Percentiles rank a stretch among this genome's conserved stretches.
These are phyloP conservation scores for Pyrenula massariospora DNA, from an alignment of 495 filamentous ascomycete genomes.

Conservation along the genomic window DNA sequence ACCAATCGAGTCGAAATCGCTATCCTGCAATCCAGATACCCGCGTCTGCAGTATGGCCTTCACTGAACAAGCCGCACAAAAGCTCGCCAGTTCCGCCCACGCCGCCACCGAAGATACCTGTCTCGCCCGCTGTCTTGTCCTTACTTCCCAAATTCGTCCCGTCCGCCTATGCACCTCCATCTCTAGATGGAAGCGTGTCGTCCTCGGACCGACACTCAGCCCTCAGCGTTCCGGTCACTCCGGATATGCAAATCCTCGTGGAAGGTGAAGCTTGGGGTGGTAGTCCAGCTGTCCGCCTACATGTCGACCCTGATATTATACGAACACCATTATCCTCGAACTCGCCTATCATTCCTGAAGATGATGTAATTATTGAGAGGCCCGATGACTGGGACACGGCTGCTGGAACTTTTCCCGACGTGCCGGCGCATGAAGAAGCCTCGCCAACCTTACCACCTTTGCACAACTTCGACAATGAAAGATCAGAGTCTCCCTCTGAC, in stretches of 20 bases:
- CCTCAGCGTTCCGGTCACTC: slow-evolving; percentile 70
- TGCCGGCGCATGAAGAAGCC: slow-evolving; percentile 13
- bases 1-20: slow-evolving; percentile 31
- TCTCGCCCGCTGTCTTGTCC: slow-evolving; percentile 62
- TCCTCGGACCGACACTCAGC: slow-evolving; percentile 73
- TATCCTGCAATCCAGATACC: slow-evolving; percentile 69
- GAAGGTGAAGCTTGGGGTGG: slow-evolving; percentile 31
- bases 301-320: slow-evolving; percentile 11
- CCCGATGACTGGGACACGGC: slow-evolving; percentile 25
- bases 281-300: slow-evolving; percentile 15
- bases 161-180: slow-evolving; percentile 67
- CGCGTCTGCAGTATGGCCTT: slow-evolving; percentile 43
- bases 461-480: slow-evolving; percentile 15
- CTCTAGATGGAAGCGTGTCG: slow-evolving; percentile 68
- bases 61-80: slow-evolving; percentile 38
- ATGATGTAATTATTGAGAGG: slow-evolving; percentile 24
- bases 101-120: slow-evolving; percentile 60
- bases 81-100: slow-evolving; percentile 65
- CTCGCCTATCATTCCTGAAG: slow-evolving; percentile 11
- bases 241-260: slow-evolving; percentile 49
- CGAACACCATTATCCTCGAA: slow-evolving; percentile 5
- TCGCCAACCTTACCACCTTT: slow-evolving; percentile 8
- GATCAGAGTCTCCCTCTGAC: slow-evolving; percentile 36
- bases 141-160: slow-evolving; percentile 58
- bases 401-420: slow-evolving; percentile 24